Conservation (phyloP, 495 filamentous ascomycete species). For the Talaromyces stipitatus region DNA sequence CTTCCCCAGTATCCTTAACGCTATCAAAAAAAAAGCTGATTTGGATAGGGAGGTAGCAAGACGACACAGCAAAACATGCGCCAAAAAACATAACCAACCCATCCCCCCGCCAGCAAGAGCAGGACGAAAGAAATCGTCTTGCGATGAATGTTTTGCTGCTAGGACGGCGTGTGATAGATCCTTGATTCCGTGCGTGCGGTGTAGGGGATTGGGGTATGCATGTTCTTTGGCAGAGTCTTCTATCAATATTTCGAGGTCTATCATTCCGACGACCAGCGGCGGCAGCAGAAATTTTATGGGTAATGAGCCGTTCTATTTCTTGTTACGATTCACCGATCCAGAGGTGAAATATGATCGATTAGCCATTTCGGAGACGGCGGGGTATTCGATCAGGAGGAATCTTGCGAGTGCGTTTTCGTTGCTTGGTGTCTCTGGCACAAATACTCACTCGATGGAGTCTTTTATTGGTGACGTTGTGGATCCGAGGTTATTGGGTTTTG, state of each 20-base stretch:
- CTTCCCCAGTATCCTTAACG: neutral
- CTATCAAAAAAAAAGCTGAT: neutral
- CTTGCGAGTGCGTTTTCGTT: conserved; percentile 24
- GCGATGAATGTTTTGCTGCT: conserved; percentile 23
- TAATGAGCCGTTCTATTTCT: conserved; percentile 21
- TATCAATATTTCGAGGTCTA: conserved; percentile 2
- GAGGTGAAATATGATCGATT: conserved; percentile 24
- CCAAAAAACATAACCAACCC: conserved; percentile 27
- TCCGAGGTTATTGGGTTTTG: conserved; percentile 11
- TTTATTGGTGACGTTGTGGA: conserved; percentile 10
- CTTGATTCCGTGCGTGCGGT: conserved; percentile 21
- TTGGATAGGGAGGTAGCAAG: conserved; percentile 25
- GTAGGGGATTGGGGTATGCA: conserved; percentile 13
- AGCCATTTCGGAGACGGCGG: conserved; percentile 30
- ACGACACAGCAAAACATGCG: conserved; percentile 27
- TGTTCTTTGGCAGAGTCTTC: conserved; percentile 16
- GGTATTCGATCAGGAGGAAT: conserved; percentile 23
- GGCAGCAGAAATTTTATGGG: conserved; percentile 39
- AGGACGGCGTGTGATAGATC: conserved; percentile 25
- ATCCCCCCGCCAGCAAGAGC: conserved; percentile 20
- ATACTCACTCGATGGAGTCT: conserved; percentile 7
- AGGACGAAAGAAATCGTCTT: conserved; percentile 28
- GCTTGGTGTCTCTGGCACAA: conserved; percentile 17
- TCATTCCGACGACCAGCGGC: conserved; percentile 14
- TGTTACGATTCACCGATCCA: conserved; percentile 27